Percentiles rank a stretch among this genome's conserved stretches.
Conservation (phyloP, 2,329 filamentous ascomycete genomes). For the Beauveria scarabaeidicola region DNA sequence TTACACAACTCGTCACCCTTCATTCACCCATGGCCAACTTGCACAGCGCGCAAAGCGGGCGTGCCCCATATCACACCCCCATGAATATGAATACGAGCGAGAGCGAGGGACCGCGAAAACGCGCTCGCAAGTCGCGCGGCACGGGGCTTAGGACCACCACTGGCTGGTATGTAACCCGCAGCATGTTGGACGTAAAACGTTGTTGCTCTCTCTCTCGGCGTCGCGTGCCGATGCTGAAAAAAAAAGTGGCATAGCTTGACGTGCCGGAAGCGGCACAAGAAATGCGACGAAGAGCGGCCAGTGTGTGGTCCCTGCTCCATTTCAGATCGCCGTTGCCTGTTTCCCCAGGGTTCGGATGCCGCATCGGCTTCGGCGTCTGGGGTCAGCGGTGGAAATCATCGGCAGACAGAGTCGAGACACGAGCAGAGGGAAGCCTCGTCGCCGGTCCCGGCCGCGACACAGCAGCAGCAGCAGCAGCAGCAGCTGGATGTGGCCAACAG, state of each 20-base stretch:
- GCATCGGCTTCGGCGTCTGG: not conserved
- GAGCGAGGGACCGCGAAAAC: conserved; percentile 13
- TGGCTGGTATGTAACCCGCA: conserved; percentile 24
- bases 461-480: no score
- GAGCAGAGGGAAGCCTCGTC: not conserved
- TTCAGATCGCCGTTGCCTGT: conserved; percentile 18
- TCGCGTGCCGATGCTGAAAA: not conserved
- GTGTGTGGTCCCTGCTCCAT: conserved; percentile 19
- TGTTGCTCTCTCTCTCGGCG: not conserved
- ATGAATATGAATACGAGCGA: not conserved
- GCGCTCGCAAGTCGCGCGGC: conserved; percentile 29
- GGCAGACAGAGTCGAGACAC: not conserved
- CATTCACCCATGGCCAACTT: not conserved
- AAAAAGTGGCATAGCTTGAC: conserved; percentile 24
- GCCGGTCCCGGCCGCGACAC: no score
- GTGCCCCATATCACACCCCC: not conserved
- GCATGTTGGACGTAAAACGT: not conserved
- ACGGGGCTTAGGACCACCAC: conserved; percentile 35
- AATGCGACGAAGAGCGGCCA: conserved; percentile 37
- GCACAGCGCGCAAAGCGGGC: not conserved
- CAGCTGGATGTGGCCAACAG: not conserved
- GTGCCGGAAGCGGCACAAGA: conserved; percentile 39
- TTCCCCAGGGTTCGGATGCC: conserved; percentile 7
- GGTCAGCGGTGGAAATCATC: not conserved
- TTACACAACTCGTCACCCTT: not conserved